Conservation (phyloP, 2,329 filamentous ascomycete species). For the Cercospora berteroae region DNA sequence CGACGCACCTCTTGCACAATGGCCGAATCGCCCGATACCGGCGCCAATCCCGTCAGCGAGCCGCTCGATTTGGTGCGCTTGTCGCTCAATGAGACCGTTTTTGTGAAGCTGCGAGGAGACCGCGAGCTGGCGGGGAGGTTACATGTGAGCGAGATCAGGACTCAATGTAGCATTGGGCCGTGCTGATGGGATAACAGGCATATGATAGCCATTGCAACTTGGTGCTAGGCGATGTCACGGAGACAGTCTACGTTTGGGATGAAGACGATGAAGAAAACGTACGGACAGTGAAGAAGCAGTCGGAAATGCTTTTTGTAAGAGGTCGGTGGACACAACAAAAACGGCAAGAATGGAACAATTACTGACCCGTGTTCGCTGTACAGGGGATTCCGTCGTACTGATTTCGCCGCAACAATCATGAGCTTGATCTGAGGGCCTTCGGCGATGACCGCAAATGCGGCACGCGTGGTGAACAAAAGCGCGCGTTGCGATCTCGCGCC, state of each 20-base stretch:
- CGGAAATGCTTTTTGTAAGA: slow-evolving; percentile 97
- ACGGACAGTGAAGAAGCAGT: slow-evolving; percentile 89
- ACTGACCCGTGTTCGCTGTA: not conserved
- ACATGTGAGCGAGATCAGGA: slow-evolving; percentile 63
- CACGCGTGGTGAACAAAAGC: not conserved
- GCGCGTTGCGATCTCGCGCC: not conserved
- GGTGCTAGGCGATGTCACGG: slow-evolving; percentile 91
- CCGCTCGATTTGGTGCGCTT: slow-evolving; percentile 94
- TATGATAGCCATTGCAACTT: slow-evolving; percentile 99
- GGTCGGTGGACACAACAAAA: slow-evolving; percentile 55
- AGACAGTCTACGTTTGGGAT: slow-evolving; percentile 92
- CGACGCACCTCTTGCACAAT: slow-evolving; percentile 49
- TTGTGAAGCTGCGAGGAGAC: slow-evolving; percentile 94
- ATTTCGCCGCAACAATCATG: slow-evolving; percentile 43
- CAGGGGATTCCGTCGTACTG: slow-evolving; percentile 53
- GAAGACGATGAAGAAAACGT: slow-evolving; percentile 77
- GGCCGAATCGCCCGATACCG: slow-evolving; percentile 74
- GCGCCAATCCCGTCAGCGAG: slow-evolving; percentile 66
- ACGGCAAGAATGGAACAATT: not conserved
- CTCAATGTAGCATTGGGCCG: too few species aligned
- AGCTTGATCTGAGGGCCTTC: not conserved
- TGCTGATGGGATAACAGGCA: slow-evolving; percentile 58
- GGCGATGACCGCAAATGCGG: not conserved
- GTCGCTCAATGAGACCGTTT: slow-evolving; percentile 91
- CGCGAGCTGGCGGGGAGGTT: slow-evolving; percentile 91